Base-by-base conservation (phyloP, 768 basidiomycete genomes). In the Kwoniella sp. region DNA sequence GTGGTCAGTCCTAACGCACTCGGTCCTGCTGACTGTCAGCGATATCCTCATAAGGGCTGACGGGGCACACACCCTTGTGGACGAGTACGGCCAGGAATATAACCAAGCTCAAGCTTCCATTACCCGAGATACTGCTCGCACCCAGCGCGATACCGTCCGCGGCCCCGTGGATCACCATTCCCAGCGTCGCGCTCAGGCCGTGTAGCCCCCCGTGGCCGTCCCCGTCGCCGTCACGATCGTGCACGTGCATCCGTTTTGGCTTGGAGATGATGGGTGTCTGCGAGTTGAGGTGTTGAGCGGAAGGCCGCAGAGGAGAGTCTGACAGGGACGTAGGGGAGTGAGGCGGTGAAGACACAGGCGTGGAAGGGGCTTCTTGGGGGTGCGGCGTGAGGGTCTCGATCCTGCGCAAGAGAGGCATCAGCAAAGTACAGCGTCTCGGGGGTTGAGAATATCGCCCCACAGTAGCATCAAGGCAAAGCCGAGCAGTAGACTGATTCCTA, bases 121-220 rank as follows among this genome's bases (percentile, higher is more conserved):
- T 50, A 9, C 56, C 63, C 15, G 65, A 67, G 20, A 74, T 53
- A 29, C 75, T 69, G 34, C 76, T 76, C 22, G 90, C 86, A 20
- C 93, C 95, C 32, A 98, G 77, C 2, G 89, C 89, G 51, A 95
- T 83, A 3, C 95, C 92, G 73, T 99, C 95, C 0, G 90, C 87
- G 41, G 91, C 78, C 1, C 84, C 87, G 67, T 99, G 93, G 22
- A 90, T 81, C 22, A 89, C 80, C 38, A 98, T 77, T 1, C 92
- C 95, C 8, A 96, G 74, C 0, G 90, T 88, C 31, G 92, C 71
- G 36, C 68, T 79, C 31, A 90, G 79, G 44, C 84, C 81, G 8
- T 84, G 84, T 14, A 63, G 38, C 69, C 62, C 23, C 57, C 29
- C 55, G 39, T 41, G 45, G 23, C 51, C 46, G 31, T 44, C 32